These are phyloP conservation scores for Hypoxylon rickii DNA, from an alignment of 495 filamentous ascomycete species.

Conservation along the genomic window DNA sequence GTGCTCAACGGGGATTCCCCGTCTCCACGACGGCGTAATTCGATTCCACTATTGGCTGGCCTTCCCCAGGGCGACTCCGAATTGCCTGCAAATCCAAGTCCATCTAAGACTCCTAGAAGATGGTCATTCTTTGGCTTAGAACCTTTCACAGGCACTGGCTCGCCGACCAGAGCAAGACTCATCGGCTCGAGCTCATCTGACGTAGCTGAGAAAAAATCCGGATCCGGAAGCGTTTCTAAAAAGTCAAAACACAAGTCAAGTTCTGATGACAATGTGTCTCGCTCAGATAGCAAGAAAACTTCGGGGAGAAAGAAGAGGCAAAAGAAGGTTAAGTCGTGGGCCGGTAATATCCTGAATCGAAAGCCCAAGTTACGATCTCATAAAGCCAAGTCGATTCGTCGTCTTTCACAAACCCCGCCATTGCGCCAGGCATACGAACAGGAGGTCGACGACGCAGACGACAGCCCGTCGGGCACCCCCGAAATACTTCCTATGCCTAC, in stretches of 20 bases:
- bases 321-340: constrained; percentile 82
- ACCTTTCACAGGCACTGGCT: constrained; percentile 42
- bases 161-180: constrained; percentile 46
- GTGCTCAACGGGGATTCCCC: constrained; percentile 35
- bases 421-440: constrained; percentile 22
- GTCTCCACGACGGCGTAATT: constrained; percentile 52
- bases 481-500: constrained; percentile 34
- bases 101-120: constrained; percentile 52
- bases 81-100: constrained; percentile 46
- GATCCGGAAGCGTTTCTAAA: constrained; percentile 5
- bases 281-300: constrained; percentile 50
- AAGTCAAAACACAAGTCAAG: constrained; percentile 15
- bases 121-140: constrained; percentile 63
- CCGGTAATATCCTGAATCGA: constrained; percentile 72
- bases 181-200: constrained; percentile 46
- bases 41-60: constrained; percentile 52
- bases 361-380: constrained; percentile 57
- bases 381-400: constrained; percentile 43
- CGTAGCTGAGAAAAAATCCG: constrained; percentile 32
- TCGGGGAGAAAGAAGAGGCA: constrained; percentile 62
- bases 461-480: constrained; percentile 21
- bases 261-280: background rate
- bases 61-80: constrained; percentile 37
- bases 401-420: constrained; percentile 48
- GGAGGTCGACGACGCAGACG: constrained; percentile 25